Base-by-base conservation (phyloP, 1,284 basidiomycete genomes). In the Mycena sp. region DNA sequence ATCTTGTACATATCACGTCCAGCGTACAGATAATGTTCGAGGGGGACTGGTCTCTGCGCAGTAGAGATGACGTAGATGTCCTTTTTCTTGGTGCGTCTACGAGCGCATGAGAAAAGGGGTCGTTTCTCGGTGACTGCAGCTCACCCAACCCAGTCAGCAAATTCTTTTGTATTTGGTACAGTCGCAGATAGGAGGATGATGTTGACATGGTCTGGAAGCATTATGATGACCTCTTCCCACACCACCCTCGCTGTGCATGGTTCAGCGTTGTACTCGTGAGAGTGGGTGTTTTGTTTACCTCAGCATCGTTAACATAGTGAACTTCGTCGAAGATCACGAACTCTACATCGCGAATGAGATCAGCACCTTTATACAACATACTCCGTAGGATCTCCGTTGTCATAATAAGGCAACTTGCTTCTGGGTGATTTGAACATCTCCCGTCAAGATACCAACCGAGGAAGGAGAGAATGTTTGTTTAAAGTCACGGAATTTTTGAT, bases 281-380 rank as follows among this genome's bases (percentile, higher is more conserved):
- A 46, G 50, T 64, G 54, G 56, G 35, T 45, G 56, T 45, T 23
- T 69, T 35, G 38, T 82, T 68, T 66, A 96, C 95, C 89, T 99
- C 98, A 17, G 95, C 94, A 76, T 99, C 98, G 75, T 99, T 99
- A 61, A 99, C 96, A 76, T 99, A 99, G 79, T 99, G 98, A 14
- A 99, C 98, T 76, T 99, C 98, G 76, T 99, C 98, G 73, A 99
- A 99, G 67, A 99, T 98, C 26, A 99, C 98, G 75, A 99, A 99
- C 75, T 99, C 98, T 46, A 99, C 96, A 76, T 99, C 98, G 46
- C 98, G 88, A 71, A 99, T 99, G 30, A 99, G 83, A 78, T 99
- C 98, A 16, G 98, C 98, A 4, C 98, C 98, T 76, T 98, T 98
- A 82, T 99, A 98, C 30, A 98, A 85, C 98, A 99, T 99, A 75